Conservation (phyloP, 2,329 filamentous ascomycete genomes). For the Ciborinia camelliae region DNA sequence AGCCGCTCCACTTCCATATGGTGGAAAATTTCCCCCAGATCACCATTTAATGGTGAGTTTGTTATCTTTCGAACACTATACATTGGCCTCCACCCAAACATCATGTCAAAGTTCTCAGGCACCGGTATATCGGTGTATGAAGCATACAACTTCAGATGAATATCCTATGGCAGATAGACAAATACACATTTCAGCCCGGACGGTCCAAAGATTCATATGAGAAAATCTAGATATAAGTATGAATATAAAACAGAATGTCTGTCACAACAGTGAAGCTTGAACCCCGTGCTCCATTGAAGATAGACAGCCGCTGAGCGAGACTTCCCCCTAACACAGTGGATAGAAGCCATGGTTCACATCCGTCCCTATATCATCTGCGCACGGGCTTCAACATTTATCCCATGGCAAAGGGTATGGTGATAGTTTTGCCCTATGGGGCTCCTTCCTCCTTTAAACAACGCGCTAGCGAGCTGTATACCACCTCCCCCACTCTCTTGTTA, state of each 20-base stretch:
- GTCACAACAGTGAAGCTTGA: background rate
- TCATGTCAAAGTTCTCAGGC: background rate
- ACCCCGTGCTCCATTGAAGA: background rate
- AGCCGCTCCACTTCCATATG: background rate
- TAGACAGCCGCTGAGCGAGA: background rate
- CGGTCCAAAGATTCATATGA: background rate
- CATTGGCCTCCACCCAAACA: background rate
- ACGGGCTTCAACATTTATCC: background rate
- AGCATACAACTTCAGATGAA: background rate
- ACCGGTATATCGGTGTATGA: background rate
- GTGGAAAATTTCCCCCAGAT: too few species aligned
- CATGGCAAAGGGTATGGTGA: background rate
- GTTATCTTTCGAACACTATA: background rate
- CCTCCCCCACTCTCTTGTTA: background rate
- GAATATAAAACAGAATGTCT: background rate
- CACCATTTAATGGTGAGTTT: background rate
- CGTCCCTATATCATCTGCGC: background rate
- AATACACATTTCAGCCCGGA: background rate
- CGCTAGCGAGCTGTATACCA: background rate
- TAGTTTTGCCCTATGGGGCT: background rate
- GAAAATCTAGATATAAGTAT: background rate
- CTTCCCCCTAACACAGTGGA: background rate
- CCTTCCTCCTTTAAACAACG: background rate
- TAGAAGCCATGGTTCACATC: background rate
- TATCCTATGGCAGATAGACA: too few species aligned